Evolutionary conservation across 1,284 basidiomycete species (phyloP), one percentile per base, ranked within the genome.

Genomic region (Rhodotorula sp.): DNA sequence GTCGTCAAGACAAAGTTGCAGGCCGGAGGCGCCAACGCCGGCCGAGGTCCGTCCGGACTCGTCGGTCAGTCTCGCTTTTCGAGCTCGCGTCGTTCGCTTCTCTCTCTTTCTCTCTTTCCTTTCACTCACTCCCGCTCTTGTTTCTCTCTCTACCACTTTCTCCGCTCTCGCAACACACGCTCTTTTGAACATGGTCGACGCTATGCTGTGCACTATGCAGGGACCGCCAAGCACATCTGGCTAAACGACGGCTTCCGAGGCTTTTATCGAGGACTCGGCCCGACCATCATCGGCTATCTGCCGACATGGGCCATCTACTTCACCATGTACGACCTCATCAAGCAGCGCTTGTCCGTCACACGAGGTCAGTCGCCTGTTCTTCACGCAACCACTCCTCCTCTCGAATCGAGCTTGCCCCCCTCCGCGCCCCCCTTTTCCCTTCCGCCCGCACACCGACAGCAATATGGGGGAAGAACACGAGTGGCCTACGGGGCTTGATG

Each of bases 271-370:
- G 94, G 95, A 20, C 85, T 97, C 37, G 94, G 94, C 15, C 95
- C 94, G n/a, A 97, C 94, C 20, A 86, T 97, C 69, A 86, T 94
- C 8, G 94, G 94, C 12, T 96, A 97, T 82, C 86, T 97, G 53
- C 94, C 94, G 33, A 97, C 94, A 15, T 96, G 94, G 94, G 94
- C 93, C 37, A 97, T 97, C 77, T 97, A 96, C 81, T 97, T 97
- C 80, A 88, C 92, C n/a, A 91, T 97, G 26, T 96, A 96, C 82
- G 94, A 97, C 82, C 87, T 90, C 70, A 90, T 94, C 81, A 96
- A 96, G 84, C 86, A 86, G 33, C 82, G 84, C 48, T 88, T 94
- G 78, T 91, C 8, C 80, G 70, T 54, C 62, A 59, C 61, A 12
- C 64, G 72, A 77, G 77, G 79, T 81, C 68, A 78, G 76, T 64